Evolutionary conservation across 768 basidiomycete genomes (phyloP), one percentile per base, ranked within the genome.

Genomic region (Polyporus arcularius): DNA sequence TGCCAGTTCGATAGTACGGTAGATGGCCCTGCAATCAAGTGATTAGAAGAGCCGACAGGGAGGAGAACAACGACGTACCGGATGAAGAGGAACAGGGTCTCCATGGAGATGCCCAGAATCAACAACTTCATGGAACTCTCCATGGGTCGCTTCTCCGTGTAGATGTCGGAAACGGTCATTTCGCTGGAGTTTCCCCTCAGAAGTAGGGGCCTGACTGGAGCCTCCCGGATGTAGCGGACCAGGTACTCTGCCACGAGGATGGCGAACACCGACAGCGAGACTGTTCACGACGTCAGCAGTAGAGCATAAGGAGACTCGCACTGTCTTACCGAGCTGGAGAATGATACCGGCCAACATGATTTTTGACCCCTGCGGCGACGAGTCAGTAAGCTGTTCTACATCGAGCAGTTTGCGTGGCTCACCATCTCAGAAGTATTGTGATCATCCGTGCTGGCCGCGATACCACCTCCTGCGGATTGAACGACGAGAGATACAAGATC

Each of bases 341-440:
- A 75, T 74, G 57, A 90, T 87, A 47, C 87, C 88, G 1, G 72
- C 83, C 8, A 86, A 76, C 85, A 87, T 86, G 65, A 85, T 77
- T 46, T 80, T 65, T 14, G 75, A 78, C 4, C 82, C 84, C 75
- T 78, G 51, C 5, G 40, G 11, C 49, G 32, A 6, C 4, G 16
- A 14, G 21, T 72, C 71, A 18, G 60, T 71, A 4, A 72, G 63
- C 68, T 70, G 70, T 53, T 69, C 66, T 62, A 70, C 30, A 41
- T 26, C n/a, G 28, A 11, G 7, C 7, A 35, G 7, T 35, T 35
- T 11, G 35, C 35, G 35, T 35, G 26, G 30, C 53, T 65, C 50
- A 63, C 66, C 26, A 38, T 26, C 4, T 60, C 52, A 2, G 71
- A 40, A 45, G 57, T 48, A 18, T 58, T 55, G 47, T 63, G 55